These are phyloP conservation scores for Anthoceros angustus DNA, from an alignment of 225 moss, liverwort and hornwort genomes.

Conservation along the genomic window DNA sequence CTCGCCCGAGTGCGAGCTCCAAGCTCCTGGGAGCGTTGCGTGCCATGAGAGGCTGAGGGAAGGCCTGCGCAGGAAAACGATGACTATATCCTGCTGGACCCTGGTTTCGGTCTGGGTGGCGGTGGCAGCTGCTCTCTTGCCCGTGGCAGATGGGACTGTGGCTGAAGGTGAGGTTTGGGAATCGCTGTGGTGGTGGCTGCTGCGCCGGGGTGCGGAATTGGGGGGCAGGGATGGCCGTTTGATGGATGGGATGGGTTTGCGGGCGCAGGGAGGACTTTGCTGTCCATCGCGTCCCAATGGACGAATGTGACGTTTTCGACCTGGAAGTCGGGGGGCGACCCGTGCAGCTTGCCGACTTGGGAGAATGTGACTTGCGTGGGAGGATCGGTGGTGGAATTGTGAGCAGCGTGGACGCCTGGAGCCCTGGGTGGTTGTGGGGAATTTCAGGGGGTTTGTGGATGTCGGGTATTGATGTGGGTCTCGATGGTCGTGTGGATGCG, in stretches of 20 bases:
- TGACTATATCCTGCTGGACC: no score
- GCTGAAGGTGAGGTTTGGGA: background rate
- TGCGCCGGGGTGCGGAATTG: background rate
- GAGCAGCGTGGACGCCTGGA: background rate
- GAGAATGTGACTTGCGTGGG: background rate
- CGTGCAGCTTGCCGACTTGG: constrained; percentile 12
- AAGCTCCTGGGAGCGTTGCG: no score
- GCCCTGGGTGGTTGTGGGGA: background rate
- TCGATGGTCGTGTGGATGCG: no score
- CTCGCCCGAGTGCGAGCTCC: no score
- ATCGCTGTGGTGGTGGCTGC: no score
- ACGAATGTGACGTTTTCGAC: background rate
- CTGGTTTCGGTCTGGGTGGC: no score
- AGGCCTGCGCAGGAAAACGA: no score
- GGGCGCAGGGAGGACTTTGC: background rate
- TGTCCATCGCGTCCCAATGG: background rate
- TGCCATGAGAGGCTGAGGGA: no score
- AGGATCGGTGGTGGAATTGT: constrained; percentile 12
- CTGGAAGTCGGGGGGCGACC: constrained; percentile 15
- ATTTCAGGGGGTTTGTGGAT: background rate
- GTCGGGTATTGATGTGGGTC: background rate
- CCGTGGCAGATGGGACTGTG: background rate
- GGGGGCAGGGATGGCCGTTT: background rate
- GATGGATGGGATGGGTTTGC: background rate
- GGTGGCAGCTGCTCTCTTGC: background rate